Evolutionary conservation across 2,329 filamentous ascomycete genomes (phyloP), one percentile per base, ranked within the genome.

Genomic region (Bipolaris oryzae): DNA sequence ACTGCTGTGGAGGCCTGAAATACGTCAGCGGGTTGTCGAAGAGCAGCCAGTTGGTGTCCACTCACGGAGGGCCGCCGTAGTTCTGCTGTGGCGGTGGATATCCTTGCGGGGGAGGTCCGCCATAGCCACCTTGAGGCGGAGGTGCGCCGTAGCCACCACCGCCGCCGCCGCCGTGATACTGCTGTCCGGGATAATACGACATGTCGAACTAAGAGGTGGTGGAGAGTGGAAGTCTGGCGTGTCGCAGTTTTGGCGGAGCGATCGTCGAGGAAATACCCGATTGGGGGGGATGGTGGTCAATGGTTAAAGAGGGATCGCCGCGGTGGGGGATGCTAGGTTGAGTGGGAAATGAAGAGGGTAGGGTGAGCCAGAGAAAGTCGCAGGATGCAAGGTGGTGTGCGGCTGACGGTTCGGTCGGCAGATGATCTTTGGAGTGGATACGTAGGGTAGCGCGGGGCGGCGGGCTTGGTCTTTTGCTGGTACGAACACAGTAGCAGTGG

Each of bases 131-230:
- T 58, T 75, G 77, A 50, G 74, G 78, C 39, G 77, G 77, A 31
- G 78, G 77, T 5, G 69, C 70, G 50, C 73, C 74, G 58, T 79
- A 79, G 47, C 75, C 38, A 18, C 38, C 38, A 13, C 37, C 38
- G 7, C 38, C 68, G 55, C 38, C 38, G 7, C 38, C 68, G 55
- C 76, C 74, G 67, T 79, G 72, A 61, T 77, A 77, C 60, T 75
- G 68, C 66, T 78, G 76, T 46, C 77, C 77, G 41, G 77, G 77
- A 54, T 72, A 78, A 61, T 76, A 76, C 45, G 75, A 78, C 76
- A 78, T 78, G 63, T 50, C 56, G 62, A 28, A 56, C 7, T 50
- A 45, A 25, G n/a, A 21, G 7, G 52, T 37, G 39, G 43, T 52
- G 57, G 50, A 38, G 55, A 25, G 34, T 35, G 13, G 16, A 23